Conservation (phyloP, 768 basidiomycete genomes). For the Leccinellum rugosiceps region DNA sequence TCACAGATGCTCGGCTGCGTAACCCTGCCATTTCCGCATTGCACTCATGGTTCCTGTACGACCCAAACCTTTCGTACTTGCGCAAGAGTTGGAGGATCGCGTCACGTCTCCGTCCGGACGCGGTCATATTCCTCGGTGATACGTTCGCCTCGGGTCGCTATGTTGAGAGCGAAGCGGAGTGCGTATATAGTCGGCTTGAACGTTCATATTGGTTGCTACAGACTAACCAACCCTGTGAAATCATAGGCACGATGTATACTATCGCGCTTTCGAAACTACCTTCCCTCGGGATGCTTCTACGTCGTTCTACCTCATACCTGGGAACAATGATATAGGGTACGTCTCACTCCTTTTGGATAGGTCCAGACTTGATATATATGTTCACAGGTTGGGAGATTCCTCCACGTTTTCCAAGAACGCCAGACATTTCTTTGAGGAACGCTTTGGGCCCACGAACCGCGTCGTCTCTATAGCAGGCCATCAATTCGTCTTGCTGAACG, state of each 20-base stretch:
- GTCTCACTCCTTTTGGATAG: slow-evolving; percentile 16
- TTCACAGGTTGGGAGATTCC: slow-evolving; percentile 51
- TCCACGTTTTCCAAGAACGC: slow-evolving; percentile 49
- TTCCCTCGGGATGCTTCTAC: slow-evolving; percentile 45
- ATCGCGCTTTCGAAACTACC: slow-evolving; percentile 56
- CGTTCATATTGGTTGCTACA: not conserved
- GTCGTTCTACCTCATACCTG: slow-evolving; percentile 59
- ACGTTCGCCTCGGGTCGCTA: slow-evolving; percentile 66
- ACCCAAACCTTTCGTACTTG: slow-evolving; percentile 53
- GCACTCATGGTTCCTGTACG: slow-evolving; percentile 42
- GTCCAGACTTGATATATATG: not conserved
- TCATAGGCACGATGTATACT: slow-evolving; percentile 59
- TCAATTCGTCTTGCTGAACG: slow-evolving; percentile 68
- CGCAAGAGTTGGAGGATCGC: slow-evolving; percentile 70
- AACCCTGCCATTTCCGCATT: slow-evolving; percentile 30
- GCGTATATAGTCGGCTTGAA: slow-evolving; percentile 37
- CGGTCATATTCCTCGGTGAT: slow-evolving; percentile 75
- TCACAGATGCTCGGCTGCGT: slow-evolving; percentile 67
- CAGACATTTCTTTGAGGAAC: slow-evolving; percentile 52
- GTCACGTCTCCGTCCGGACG: slow-evolving; percentile 53
- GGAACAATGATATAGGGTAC: slow-evolving; percentile 80
- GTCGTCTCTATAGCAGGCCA: slow-evolving; percentile 63
- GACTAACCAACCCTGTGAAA: slow-evolving; percentile 2
- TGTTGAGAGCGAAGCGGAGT: slow-evolving; percentile 48
- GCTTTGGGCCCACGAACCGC: slow-evolving; percentile 71